phyloP scores from a whole-genome alignment of 495 filamentous ascomycete genomes.

The Aspergillus saccharolyticus region DNA sequence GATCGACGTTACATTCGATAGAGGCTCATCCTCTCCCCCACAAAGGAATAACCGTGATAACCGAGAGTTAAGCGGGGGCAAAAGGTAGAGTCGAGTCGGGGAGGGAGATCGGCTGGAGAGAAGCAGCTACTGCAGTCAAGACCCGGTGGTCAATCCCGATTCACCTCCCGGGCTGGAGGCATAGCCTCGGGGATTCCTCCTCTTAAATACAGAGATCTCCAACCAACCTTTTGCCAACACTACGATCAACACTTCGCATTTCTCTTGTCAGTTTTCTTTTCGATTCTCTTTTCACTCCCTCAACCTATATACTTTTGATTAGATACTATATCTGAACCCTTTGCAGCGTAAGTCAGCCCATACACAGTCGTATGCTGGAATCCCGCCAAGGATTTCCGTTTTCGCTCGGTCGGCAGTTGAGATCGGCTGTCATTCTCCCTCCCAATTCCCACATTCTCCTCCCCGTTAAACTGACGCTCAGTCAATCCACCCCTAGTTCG shows the following conservation, averaged over 20 bases:
- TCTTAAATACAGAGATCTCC: slow-evolving; percentile 13
- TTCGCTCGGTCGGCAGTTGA: not conserved
- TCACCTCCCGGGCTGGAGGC: slow-evolving; percentile 6
- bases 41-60: not conserved
- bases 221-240: not conserved
- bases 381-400: not conserved
- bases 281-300: not conserved
- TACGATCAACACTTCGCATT: not conserved
- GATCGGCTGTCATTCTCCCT: slow-evolving; percentile 10
- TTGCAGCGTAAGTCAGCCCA: not conserved
- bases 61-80: slow-evolving; percentile 9
- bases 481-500: not conserved
- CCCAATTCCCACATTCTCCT: not conserved
- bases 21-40: not conserved
- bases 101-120: slow-evolving; percentile 15
- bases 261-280: not conserved
- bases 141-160: slow-evolving; percentile 28
- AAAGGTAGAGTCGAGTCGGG: slow-evolving; percentile 12
- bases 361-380: not conserved
- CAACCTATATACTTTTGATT: not conserved
- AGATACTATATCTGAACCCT: not conserved
- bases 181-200: slow-evolving; percentile 27
- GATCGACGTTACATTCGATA: not conserved
- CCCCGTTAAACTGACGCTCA: not conserved
- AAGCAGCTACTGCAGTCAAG: slow-evolving; percentile 18